Percentiles rank a stretch among this genome's conserved stretches.
Evolutionary conservation across 306 rosid species (phyloP).

Genomic region (Cicer bijugum): DNA sequence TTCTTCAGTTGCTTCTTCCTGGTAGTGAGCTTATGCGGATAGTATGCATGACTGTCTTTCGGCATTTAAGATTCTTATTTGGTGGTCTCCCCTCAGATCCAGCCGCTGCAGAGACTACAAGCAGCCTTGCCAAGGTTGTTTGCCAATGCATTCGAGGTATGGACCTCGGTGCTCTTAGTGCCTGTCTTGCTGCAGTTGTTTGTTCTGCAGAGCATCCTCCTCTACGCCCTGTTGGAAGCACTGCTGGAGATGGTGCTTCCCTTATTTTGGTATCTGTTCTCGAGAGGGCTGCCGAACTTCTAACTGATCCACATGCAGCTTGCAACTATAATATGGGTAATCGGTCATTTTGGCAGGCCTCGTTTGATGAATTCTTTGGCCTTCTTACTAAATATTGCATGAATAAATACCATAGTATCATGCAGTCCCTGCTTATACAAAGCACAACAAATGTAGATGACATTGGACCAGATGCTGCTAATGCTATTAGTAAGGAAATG

Average conservation of each 20-base stretch:
- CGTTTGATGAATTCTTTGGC: conserved; percentile 59
- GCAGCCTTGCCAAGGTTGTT: conserved; percentile 51
- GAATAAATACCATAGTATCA: conserved; percentile 56
- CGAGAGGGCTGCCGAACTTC: conserved; percentile 55
- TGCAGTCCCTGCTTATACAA: conserved; percentile 55
- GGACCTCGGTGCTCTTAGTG: conserved; percentile 64
- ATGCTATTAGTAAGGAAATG: conserved; percentile 55
- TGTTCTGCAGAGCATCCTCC: conserved; percentile 68
- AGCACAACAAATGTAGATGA: conserved; percentile 46
- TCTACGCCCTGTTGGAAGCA: conserved; percentile 58
- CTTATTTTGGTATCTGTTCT: conserved; percentile 59
- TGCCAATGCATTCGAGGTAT: conserved; percentile 55
- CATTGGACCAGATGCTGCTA: conserved; percentile 55
- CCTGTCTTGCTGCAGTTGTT: conserved; percentile 67
- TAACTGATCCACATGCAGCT: conserved; percentile 54
- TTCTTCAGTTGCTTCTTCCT: conserved; percentile 59
- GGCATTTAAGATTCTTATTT: conserved; percentile 63
- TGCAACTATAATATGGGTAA: conserved; percentile 52
- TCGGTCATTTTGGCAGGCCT: conserved; percentile 65
- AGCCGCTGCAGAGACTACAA: conserved; percentile 54
- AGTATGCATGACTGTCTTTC: conserved; percentile 62
- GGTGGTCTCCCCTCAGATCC: conserved; percentile 60
- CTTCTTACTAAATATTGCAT: conserved; percentile 61
- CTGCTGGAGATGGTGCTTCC: conserved; percentile 63
- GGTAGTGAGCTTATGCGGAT: conserved; percentile 62